Conservation (phyloP, 208 protist genomes). For the Trypanosoma theileri region DNA sequence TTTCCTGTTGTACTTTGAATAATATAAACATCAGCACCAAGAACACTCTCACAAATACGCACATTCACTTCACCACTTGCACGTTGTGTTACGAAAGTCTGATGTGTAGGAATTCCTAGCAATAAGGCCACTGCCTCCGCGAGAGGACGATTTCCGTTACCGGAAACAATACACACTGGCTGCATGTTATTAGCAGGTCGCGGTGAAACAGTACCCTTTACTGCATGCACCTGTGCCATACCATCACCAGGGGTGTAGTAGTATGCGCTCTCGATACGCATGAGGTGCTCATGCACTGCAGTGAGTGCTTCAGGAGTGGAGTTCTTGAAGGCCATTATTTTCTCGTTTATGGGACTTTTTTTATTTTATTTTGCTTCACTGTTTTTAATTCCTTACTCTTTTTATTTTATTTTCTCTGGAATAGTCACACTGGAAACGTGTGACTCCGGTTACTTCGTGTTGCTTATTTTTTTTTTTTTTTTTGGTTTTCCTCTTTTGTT, state of each 20-base stretch:
- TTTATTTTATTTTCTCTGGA: neutral
- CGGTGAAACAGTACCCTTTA: slow-evolving; percentile 63
- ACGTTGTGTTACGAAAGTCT: slow-evolving; percentile 81
- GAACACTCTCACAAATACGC: slow-evolving; percentile 92
- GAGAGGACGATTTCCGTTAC: slow-evolving; percentile 90
- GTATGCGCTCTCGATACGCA: slow-evolving; percentile 82
- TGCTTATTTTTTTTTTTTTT: neutral
- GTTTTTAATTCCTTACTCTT: neutral
- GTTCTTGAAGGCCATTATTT: neutral
- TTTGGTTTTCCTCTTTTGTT: neutral
- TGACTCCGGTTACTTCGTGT: neutral
- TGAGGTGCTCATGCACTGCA: slow-evolving; percentile 66
- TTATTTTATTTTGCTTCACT: neutral
- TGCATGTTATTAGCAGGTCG: slow-evolving; percentile 31
- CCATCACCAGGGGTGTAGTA: slow-evolving; percentile 68
- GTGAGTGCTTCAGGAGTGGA: slow-evolving; percentile 1
- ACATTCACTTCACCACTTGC: slow-evolving; percentile 90
- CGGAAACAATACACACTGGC: slow-evolving; percentile 81
- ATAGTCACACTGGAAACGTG: neutral
- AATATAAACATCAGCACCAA: slow-evolving; percentile 96
- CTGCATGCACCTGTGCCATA: slow-evolving; percentile 69
- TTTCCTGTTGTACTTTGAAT: slow-evolving; percentile 95
- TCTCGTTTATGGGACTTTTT: neutral
- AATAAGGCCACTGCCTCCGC: slow-evolving; percentile 84
- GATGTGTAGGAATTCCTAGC: slow-evolving; percentile 72